phyloP scores from a whole-genome alignment of 148 eudicot genomes.

The Euryodendron excelsum region DNA sequence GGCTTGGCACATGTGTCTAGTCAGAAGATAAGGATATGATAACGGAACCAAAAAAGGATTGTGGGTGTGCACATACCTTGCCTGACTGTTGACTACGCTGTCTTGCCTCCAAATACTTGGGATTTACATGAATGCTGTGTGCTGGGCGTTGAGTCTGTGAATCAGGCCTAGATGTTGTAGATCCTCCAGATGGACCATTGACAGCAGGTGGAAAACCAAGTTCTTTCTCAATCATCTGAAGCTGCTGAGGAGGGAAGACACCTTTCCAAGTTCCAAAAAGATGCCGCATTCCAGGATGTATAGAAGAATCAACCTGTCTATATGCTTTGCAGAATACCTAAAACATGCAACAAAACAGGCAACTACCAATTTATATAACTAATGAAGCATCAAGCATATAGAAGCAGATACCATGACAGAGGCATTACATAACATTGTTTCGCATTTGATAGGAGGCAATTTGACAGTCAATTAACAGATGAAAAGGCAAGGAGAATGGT shows the following conservation, averaged over 20 bases:
- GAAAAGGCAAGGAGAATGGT: not conserved
- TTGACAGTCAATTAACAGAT: not conserved
- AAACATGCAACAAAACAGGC: slow-evolving; percentile 14
- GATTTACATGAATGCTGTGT: slow-evolving; percentile 91
- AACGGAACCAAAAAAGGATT: not conserved
- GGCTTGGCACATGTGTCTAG: not conserved
- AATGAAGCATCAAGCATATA: slow-evolving; percentile 6
- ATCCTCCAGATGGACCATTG: slow-evolving; percentile 69
- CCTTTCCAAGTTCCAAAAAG: slow-evolving; percentile 98
- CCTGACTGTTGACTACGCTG: slow-evolving; percentile 79
- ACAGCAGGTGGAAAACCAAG: slow-evolving; percentile 61
- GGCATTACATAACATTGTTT: not conserved
- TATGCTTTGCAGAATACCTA: slow-evolving; percentile 99
- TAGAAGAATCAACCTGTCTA: slow-evolving; percentile 76
- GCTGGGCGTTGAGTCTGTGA: slow-evolving; percentile 68
- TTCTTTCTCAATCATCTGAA: slow-evolving; percentile 88
- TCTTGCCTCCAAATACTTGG: slow-evolving; percentile 92
- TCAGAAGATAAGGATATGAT: not conserved
- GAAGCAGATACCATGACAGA: not conserved
- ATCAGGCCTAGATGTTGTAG: slow-evolving; percentile 54
- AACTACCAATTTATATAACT: not conserved
- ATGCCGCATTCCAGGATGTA: slow-evolving; percentile 78
- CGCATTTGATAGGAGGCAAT: not conserved
- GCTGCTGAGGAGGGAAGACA: slow-evolving; percentile 84
- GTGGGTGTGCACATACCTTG: slow-evolving; percentile 46